phyloP scores from a whole-genome alignment of 176 grass and related monocot species.

The Echinochloa phyllopogon region DNA sequence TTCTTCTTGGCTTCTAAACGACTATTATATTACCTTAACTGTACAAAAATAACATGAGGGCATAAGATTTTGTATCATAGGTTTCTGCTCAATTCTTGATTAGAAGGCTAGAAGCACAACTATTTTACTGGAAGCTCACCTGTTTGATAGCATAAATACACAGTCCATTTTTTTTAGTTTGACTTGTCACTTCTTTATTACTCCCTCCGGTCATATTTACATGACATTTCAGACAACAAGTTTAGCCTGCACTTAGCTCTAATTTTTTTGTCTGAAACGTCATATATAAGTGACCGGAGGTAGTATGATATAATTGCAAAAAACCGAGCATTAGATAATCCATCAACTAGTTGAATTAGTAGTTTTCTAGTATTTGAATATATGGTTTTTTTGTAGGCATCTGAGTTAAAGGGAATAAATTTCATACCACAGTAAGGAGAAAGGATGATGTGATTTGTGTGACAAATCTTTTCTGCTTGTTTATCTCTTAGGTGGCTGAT shows the following conservation, averaged over 20 bases:
- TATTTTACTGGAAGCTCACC: not conserved
- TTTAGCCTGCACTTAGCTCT: too few relatives aligned
- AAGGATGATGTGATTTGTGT: not conserved
- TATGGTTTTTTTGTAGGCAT: not conserved
- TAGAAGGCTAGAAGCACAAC: not conserved
- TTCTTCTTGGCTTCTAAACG: slow-evolving; percentile 10
- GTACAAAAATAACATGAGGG: not conserved
- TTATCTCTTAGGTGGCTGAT: slow-evolving; percentile 53
- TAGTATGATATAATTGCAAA: not conserved
- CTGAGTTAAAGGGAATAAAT: slow-evolving; percentile 25
- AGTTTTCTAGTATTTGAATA: slow-evolving; percentile 21
- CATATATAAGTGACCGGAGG: too few relatives aligned
- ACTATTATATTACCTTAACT: not conserved
- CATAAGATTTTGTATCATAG: slow-evolving; percentile 10
- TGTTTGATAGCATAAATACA: not conserved
- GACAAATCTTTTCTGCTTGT: slow-evolving; percentile 21
- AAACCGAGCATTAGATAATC: not conserved
- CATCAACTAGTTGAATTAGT: not conserved
- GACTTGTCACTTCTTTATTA: not conserved
- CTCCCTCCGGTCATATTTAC: too few relatives aligned
- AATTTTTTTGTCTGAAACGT: too few relatives aligned
- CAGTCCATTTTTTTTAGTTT: not conserved
- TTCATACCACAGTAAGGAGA: slow-evolving; percentile 28
- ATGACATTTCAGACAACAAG: too few relatives aligned
- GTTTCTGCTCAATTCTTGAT: not conserved